These are phyloP conservation scores for Ustilago xerochloae DNA, from an alignment of 1,284 basidiomycete species.

Conservation along the genomic window DNA sequence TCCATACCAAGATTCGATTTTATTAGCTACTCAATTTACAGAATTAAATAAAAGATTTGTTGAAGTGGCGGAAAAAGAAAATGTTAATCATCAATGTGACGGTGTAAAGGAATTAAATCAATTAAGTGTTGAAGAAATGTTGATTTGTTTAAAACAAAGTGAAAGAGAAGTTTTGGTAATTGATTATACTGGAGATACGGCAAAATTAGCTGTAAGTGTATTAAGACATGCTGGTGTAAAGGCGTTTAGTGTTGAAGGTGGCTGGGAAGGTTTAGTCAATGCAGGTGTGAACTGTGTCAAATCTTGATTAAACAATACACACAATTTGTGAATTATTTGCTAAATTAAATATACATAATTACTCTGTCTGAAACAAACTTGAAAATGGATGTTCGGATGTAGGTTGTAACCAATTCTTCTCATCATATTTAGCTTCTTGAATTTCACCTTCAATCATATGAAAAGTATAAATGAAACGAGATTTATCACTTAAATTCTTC, in stretches of 20 bases:
- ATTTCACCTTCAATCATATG: constrained; percentile 62
- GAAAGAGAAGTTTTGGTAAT: constrained; percentile 25
- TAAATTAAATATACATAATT: not conserved
- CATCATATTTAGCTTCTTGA: constrained; percentile 43
- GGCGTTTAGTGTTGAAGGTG: constrained; percentile 22
- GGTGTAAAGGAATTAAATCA: constrained; percentile 21
- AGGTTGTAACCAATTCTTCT: constrained; percentile 60
- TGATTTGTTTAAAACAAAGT: constrained; percentile 10
- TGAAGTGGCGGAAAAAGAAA: constrained; percentile 1
- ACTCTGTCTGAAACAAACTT: constrained; percentile 49
- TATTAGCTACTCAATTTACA: constrained; percentile 37
- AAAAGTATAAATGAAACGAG: constrained; percentile 63
- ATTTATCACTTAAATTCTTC: constrained; percentile 47
- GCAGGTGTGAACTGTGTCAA: constrained; percentile 6
- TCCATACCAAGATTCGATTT: constrained; percentile 29
- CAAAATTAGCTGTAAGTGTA: constrained; percentile 18
- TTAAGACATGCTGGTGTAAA: constrained; percentile 31
- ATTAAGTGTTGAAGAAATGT: constrained; percentile 22
- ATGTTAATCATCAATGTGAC: constrained; percentile 12
- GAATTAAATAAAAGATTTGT: constrained; percentile 33
- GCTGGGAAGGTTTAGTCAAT: constrained; percentile 6
- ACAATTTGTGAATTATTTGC: not conserved
- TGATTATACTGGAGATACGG: constrained; percentile 34
- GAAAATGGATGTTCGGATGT: constrained; percentile 39
- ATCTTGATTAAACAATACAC: no score